These are phyloP conservation scores for Suillus brevipes DNA, from an alignment of 768 basidiomycete genomes.

Conservation along the genomic window DNA sequence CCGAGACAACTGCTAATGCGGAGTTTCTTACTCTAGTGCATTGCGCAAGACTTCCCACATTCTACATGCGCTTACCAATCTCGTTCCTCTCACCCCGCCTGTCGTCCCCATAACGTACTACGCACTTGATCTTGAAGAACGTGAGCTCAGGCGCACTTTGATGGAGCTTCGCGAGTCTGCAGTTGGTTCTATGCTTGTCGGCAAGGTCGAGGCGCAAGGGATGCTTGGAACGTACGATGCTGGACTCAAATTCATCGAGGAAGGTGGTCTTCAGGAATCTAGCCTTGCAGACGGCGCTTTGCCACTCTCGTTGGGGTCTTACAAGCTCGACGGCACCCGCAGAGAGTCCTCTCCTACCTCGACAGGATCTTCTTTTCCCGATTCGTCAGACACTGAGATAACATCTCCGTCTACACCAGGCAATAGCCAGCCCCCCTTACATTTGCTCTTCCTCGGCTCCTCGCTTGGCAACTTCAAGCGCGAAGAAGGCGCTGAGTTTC, in stretches of 20 bases:
- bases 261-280: constrained; percentile 31
- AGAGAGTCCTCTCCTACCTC: constrained; percentile 43
- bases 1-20: constrained; percentile 12
- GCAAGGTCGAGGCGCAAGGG: constrained; percentile 79
- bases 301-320: constrained; percentile 11
- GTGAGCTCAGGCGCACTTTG: constrained; percentile 82
- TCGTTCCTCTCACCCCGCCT: constrained; percentile 39
- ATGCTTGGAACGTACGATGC: constrained; percentile 92
- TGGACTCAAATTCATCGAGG: constrained; percentile 76
- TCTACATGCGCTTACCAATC: constrained; percentile 64
- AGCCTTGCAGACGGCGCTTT: constrained; percentile 9
- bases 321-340: constrained; percentile 13
- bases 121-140: constrained; percentile 90
- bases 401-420: constrained; percentile 49
- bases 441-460: constrained; percentile 90
- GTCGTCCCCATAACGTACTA: constrained; percentile 73
- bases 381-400: constrained; percentile 2
- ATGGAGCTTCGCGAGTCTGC: constrained; percentile 61
- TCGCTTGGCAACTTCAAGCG: constrained; percentile 89
- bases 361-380: constrained; percentile 26
- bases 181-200: constrained; percentile 58
- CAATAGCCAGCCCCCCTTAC: constrained; percentile 52
- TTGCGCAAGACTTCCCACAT: constrained; percentile 89
- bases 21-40: constrained; percentile 47
- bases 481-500: constrained; percentile 66